These are phyloP conservation scores for Nannizziopsis arthrosporioides DNA, from an alignment of 2,329 filamentous ascomycete genomes.

Conservation along the genomic window DNA sequence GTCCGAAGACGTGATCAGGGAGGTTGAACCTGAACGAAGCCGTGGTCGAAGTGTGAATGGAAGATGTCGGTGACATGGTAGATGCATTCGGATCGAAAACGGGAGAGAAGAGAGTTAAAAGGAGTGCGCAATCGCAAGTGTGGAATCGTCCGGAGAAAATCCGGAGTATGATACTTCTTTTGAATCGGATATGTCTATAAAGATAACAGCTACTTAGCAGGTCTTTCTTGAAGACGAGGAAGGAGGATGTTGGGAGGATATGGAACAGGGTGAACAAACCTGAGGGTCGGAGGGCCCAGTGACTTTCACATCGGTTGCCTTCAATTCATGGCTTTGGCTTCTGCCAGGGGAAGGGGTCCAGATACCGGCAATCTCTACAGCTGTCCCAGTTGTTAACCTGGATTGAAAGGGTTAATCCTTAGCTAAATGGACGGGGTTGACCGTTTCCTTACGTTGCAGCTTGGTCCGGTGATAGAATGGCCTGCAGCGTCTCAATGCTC, in stretches of 20 bases:
- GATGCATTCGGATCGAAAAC: conserved; percentile 70
- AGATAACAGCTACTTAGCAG: neutral
- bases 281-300: conserved; percentile 68
- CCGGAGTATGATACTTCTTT: conserved; percentile 86
- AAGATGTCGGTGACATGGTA: conserved; percentile 66
- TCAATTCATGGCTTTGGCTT: conserved; percentile 67
- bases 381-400: conserved; percentile 70
- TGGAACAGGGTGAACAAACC: conserved; percentile 42
- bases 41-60: conserved; percentile 48
- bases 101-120: conserved; percentile 66
- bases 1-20: conserved; percentile 92
- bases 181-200: conserved; percentile 80
- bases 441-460: conserved; percentile 53
- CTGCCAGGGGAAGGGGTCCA: conserved; percentile 62
- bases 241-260: neutral
- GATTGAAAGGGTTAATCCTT: too few species aligned
- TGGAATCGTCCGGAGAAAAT: conserved; percentile 77
- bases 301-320: conserved; percentile 56
- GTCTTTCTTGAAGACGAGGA: neutral
- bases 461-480: conserved; percentile 59
- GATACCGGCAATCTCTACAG: conserved; percentile 62
- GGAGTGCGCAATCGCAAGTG: conserved; percentile 76
- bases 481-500: conserved; percentile 65
- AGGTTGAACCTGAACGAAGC: conserved; percentile 59
- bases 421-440: too few species aligned